Base-by-base conservation (phyloP, 129 eudicot genomes). In the Smallanthus sonchifolius region DNA sequence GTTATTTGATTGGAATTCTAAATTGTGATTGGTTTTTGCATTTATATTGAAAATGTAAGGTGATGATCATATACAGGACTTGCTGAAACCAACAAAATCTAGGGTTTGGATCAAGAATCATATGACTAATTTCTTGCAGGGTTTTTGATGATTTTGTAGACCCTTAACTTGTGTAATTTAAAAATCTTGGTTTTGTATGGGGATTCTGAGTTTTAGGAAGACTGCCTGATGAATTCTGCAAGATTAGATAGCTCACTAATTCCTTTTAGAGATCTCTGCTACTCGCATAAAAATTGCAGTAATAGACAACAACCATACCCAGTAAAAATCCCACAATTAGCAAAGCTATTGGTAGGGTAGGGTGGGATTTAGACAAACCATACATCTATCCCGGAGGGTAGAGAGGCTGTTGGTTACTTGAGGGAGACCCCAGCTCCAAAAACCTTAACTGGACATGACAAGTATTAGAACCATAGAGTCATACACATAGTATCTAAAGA, bases 81-180 rank as follows among this genome's bases (percentile, higher is more conserved):
- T 32, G 42, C 35, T 64, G 52, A 65, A 20, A 36, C 52, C 13
- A 49, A 38, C 35, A 51, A 15, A 67, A 30, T 59, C 63, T 69
- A 47, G 75, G 63, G 36, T 61, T 60, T 59, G 57, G 55, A 51
- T 66, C 60, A 38, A 63, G 71, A 74, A 74, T 61, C 79, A 51
- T 9, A 10, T 8, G 66, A 56, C 34, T 45, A 65, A 51, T 62
- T 73, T 17, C 30, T 43, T 60, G 30, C 4, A 3, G 38, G 32
- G 38, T 19, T 68, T 44, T 43, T 68, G 9, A 43, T 49, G 75
- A 77, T 43, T 32, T 55, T 40, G 17, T 77, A 36, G 69, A 56
- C 47, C 68, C 13, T 47, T 34, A 63, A 44, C 47, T 15, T 74
- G 65, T 70, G 75, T 55, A 40, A 54, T 54, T 71, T 16, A 34